Base-by-base conservation (phyloP, 2,329 filamentous ascomycete genomes). In the Pseudonectria foliicola region DNA sequence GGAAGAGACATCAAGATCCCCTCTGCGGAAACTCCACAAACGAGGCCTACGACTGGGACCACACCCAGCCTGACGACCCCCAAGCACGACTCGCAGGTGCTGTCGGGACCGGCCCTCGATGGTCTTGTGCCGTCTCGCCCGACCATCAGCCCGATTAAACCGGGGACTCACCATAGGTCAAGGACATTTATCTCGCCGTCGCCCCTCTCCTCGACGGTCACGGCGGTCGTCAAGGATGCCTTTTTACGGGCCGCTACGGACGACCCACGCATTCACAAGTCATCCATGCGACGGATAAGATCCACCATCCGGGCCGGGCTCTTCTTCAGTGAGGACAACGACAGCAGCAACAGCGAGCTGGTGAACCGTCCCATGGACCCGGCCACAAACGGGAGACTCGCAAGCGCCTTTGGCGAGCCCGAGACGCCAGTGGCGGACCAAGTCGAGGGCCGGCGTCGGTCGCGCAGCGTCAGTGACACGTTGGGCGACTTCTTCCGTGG, bases 161-260 rank as follows among this genome's bases (percentile, higher is more conserved):
- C 53, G 40, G 35, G 53, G 46, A 27, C 46, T 42, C 42, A 55
- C 50, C 42, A 55, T 47, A 43, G 57, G 46, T 41, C 65, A 18
- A 67, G 67, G 23, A 64, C 68, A 3, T 67, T 78, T 25, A 74
- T 77, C 40, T 77, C 73, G 3, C 74, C 75, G 10, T 77, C 74
- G 1, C 75, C 75, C 0, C 63, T 78, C 24, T 75, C 73, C 2
- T 76, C 73, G 0, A 77, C 75, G 2, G 70, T 79, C 25, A 74
- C 66, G 13, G 71, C 71, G 0, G 72, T 75, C 1, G 70, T 79
- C 28, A 70, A 73, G 27, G 74, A 78, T 44, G 71, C 66, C 10
- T 61, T 77, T 21, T 60, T 75, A 2, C 60, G 69, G 18, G 18
- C 18, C 10, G 63, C 66, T 23, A 60, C 67, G 12, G 63, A 67